These are phyloP conservation scores for Tephrocybe sp. DNA, from an alignment of 768 basidiomycete genomes.

Conservation along the genomic window DNA sequence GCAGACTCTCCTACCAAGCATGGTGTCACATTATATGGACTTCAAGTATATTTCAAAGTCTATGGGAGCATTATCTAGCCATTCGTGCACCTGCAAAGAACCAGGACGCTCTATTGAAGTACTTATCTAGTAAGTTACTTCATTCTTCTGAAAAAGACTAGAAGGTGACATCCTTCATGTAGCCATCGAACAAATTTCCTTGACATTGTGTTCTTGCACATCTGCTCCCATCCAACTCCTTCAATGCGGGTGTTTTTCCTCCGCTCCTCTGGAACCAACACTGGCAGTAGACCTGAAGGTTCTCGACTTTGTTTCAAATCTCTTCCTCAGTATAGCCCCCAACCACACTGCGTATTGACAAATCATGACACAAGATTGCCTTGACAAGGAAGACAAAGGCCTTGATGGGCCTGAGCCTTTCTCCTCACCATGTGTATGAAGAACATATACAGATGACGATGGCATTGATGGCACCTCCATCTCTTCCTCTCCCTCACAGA, in stretches of 20 bases:
- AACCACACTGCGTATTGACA: constrained; percentile 25
- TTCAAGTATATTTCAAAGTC: not conserved
- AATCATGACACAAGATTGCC: constrained; percentile 23
- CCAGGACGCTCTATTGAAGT: not conserved
- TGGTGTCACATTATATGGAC: not conserved
- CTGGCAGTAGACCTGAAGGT: constrained; percentile 29
- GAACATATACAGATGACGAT: constrained; percentile 3
- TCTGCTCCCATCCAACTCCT: not conserved
- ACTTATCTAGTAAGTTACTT: not conserved
- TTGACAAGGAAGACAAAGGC: constrained; percentile 16
- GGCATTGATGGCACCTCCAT: not conserved
- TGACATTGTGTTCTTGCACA: not conserved
- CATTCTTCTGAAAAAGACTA: not conserved
- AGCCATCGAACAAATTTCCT: not conserved
- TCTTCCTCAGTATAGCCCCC: constrained; percentile 24
- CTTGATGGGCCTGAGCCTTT: no score
- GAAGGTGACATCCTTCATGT: no score
- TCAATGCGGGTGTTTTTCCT: constrained; percentile 18
- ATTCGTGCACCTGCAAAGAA: not conserved
- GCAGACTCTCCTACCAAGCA: not conserved
- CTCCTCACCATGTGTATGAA: no score
- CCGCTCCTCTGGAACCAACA: constrained; percentile 24
- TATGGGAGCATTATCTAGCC: not conserved
- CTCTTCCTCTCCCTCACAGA: not conserved
- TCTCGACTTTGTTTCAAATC: constrained; percentile 22